Conservation (phyloP, 176 grass and related monocot species). For the Eremochloa ophiuroides region DNA sequence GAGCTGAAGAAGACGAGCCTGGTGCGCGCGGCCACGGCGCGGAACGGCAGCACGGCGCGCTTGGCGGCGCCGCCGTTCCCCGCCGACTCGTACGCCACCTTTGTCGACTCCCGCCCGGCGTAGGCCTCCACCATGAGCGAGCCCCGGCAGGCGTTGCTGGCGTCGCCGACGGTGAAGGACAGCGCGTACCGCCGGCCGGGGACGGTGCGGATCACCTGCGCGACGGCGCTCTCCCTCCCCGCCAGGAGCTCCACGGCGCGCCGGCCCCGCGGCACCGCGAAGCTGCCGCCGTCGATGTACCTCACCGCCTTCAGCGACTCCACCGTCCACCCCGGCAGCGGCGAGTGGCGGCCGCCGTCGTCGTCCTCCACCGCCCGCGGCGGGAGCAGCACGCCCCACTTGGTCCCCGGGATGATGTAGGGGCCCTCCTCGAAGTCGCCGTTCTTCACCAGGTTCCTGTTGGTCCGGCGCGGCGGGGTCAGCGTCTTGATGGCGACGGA, state of each 20-base stretch:
- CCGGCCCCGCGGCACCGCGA: slow-evolving; percentile 58
- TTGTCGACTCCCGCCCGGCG: slow-evolving; percentile 47
- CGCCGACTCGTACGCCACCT: slow-evolving; percentile 61
- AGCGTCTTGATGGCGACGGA: slow-evolving; percentile 73
- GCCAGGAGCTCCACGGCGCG: slow-evolving; percentile 85
- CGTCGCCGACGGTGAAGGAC: slow-evolving; percentile 78
- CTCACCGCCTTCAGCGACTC: slow-evolving; percentile 81
- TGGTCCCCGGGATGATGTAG: slow-evolving; percentile 75
- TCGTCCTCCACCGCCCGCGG: slow-evolving; percentile 51
- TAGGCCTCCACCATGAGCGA: slow-evolving; percentile 76
- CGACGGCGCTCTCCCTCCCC: slow-evolving; percentile 66
- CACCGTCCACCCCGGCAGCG: slow-evolving; percentile 84
- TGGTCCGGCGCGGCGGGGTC: slow-evolving; percentile 50
- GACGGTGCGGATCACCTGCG: slow-evolving; percentile 70
- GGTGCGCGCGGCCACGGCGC: slow-evolving; percentile 46
- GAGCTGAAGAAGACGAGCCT: slow-evolving; percentile 82
- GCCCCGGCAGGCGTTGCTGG: slow-evolving; percentile 59
- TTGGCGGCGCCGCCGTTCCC: slow-evolving; percentile 49
- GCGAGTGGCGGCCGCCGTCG: too few relatives aligned
- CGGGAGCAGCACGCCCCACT: slow-evolving; percentile 80
- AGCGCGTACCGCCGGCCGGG: slow-evolving; percentile 55
- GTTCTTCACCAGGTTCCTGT: slow-evolving; percentile 84
- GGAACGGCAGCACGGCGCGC: slow-evolving; percentile 64
- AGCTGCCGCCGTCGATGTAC: slow-evolving; percentile 70
- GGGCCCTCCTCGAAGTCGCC: slow-evolving; percentile 88